A percentile compares a stretch with the other conserved stretches of the same genome.
phyloP scores from a whole-genome alignment of 352 stramenopile genomes.

The Phytopythium aichiense region DNA sequence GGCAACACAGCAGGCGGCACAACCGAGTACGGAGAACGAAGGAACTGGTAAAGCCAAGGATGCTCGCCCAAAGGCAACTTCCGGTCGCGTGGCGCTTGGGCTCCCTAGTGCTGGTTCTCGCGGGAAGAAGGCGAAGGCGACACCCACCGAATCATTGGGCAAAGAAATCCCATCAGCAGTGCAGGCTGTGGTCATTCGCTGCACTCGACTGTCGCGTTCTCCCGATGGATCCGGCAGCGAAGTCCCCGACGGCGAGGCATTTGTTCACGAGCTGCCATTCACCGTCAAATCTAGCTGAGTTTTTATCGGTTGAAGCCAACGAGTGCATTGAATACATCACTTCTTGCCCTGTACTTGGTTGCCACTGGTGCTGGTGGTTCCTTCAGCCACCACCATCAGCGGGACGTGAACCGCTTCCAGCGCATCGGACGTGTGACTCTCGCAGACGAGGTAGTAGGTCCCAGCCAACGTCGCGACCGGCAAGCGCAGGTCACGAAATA shows the following conservation, averaged over 20 bases:
- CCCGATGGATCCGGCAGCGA: slow-evolving; percentile 23
- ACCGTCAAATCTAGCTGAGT: slow-evolving; percentile 26
- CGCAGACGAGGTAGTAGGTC: slow-evolving; percentile 39
- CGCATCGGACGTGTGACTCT: slow-evolving; percentile 22
- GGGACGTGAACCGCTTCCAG: slow-evolving; percentile 12
- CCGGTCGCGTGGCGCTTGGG: not conserved
- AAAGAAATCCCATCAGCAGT: slow-evolving; percentile 11
- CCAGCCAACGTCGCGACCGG: slow-evolving; percentile 23
- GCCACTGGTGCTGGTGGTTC: not conserved
- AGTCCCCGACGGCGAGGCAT: slow-evolving; percentile 28
- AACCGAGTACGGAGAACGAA: not conserved
- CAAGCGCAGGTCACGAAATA: slow-evolving; percentile 27
- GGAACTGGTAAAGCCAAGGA: slow-evolving; percentile 8
- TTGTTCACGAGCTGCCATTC: slow-evolving; percentile 44
- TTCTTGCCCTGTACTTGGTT: slow-evolving; percentile 1
- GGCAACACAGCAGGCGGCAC: not conserved
- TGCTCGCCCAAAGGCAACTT: slow-evolving; percentile 8
- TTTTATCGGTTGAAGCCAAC: not conserved
- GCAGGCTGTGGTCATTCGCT: slow-evolving; percentile 47
- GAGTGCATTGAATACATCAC: not conserved
- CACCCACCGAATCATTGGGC: not conserved
- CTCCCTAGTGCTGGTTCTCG: not conserved
- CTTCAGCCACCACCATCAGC: slow-evolving; percentile 13
- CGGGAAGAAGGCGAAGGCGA: slow-evolving; percentile 7
- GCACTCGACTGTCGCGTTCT: slow-evolving; percentile 27